phyloP scores from a whole-genome alignment of 1,284 basidiomycete species.

The Moniliophthora roreri region DNA sequence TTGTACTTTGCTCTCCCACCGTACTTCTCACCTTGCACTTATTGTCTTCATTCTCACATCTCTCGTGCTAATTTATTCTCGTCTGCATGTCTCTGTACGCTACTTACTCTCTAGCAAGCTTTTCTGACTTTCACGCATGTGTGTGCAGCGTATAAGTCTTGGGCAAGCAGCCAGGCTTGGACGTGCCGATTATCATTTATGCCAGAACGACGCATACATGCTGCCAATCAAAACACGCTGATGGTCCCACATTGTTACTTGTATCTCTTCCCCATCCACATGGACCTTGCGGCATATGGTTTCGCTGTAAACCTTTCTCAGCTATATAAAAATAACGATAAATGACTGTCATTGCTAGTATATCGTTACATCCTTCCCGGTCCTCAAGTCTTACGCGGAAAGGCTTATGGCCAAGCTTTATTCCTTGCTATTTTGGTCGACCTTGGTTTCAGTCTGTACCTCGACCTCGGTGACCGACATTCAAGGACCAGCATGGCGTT shows the following conservation, averaged over 20 bases:
- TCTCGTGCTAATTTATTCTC: not conserved
- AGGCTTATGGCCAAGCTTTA: conserved; percentile 29
- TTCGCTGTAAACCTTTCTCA: not conserved
- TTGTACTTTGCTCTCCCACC: too few relatives aligned
- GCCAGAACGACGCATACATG: too few relatives aligned
- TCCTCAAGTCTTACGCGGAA: conserved; percentile 15
- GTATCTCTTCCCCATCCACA: not conserved
- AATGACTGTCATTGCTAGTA: not conserved
- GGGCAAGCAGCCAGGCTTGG: too few relatives aligned
- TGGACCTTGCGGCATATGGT: conserved; percentile 5
- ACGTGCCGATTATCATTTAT: too few relatives aligned
- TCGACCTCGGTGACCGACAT: conserved; percentile 48
- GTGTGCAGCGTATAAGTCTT: too few relatives aligned
- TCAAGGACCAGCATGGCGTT: conserved; percentile 51
- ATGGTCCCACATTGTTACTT: too few relatives aligned
- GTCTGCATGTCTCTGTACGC: too few relatives aligned
- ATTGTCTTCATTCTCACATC: not conserved
- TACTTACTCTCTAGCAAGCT: too few relatives aligned
- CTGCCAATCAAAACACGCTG: too few relatives aligned
- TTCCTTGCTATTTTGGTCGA: conserved; percentile 23
- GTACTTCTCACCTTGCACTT: not conserved
- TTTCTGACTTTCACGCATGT: too few relatives aligned
- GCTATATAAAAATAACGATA: conserved; percentile 5
- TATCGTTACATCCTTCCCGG: conserved; percentile 1
- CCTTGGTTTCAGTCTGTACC: conserved; percentile 21